Evolutionary conservation across 331 rosid genomes (phyloP).

Genomic region (Acacia concinna): DNA sequence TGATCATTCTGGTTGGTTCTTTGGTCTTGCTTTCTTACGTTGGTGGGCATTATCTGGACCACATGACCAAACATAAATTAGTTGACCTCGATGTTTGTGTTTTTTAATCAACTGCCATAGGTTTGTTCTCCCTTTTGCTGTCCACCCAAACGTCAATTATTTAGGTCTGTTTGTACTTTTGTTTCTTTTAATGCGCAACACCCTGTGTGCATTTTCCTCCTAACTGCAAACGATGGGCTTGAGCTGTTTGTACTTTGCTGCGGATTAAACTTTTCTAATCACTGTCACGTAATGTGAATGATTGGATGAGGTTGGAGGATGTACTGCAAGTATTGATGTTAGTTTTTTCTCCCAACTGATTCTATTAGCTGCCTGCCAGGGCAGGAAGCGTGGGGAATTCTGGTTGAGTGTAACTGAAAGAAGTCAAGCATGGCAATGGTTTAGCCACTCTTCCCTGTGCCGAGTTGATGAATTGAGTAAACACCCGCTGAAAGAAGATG

Average conservation of each 20-base stretch:
- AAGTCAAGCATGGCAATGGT: slow-evolving; percentile 4
- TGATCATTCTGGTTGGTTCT: neutral
- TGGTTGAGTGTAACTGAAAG: slow-evolving; percentile 1
- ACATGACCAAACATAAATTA: neutral
- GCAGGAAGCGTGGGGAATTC: slow-evolving; percentile 4
- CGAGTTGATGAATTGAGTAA: neutral
- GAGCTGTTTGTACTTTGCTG: neutral
- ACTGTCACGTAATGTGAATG: neutral
- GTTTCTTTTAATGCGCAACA: neutral
- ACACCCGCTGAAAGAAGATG: neutral
- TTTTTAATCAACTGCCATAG: neutral
- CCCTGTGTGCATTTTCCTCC: neutral
- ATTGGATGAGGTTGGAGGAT: slow-evolving; percentile 7
- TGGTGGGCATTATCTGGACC: neutral
- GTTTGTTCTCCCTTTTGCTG: neutral
- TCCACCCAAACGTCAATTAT: neutral
- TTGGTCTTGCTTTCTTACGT: neutral
- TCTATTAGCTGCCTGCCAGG: slow-evolving; percentile 5
- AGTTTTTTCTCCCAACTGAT: neutral
- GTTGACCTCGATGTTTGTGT: neutral
- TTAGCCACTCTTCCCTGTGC: neutral
- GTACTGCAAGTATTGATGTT: neutral
- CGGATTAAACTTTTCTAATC: slow-evolving; percentile 11
- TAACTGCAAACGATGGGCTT: neutral
- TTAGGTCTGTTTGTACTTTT: neutral